A percentile compares a stretch with the other conserved stretches of the same genome.
These are phyloP conservation scores for Colletotrichum theobromicola DNA, from an alignment of 2,329 filamentous ascomycete species.

Conservation along the genomic window DNA sequence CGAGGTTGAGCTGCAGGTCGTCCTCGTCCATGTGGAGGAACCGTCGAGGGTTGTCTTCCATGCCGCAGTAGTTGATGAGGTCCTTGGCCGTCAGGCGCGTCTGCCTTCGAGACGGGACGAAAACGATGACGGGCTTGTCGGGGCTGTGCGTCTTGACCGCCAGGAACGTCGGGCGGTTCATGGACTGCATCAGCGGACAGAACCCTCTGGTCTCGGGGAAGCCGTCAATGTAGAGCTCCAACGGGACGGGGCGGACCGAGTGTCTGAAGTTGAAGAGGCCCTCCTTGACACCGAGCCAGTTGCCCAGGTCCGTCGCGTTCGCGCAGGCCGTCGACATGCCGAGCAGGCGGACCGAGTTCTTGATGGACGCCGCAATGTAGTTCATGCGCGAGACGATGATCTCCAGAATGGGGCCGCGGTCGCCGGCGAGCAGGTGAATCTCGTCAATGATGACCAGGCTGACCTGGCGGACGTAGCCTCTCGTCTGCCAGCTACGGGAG, in stretches of 20 bases:
- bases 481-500: slow-evolving; percentile 96
- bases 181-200: slow-evolving; percentile 97
- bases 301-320: slow-evolving; percentile 90
- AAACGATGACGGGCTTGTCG: slow-evolving; percentile 96
- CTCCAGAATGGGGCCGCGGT: slow-evolving; percentile 95
- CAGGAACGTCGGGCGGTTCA: slow-evolving; percentile 96
- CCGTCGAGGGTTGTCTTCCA: slow-evolving; percentile 95
- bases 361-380: slow-evolving; percentile 94
- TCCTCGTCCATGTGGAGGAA: slow-evolving; percentile 96
- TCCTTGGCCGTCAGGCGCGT: slow-evolving; percentile 95
- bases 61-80: slow-evolving; percentile 94
- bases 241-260: slow-evolving; percentile 91
- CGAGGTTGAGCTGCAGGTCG: slow-evolving; percentile 86
- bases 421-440: slow-evolving; percentile 95
- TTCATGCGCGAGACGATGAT: slow-evolving; percentile 97
- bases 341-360: slow-evolving; percentile 84
- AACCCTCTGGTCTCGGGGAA: slow-evolving; percentile 96
- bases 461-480: slow-evolving; percentile 94
- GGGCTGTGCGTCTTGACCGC: slow-evolving; percentile 97
- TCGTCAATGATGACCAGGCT: slow-evolving; percentile 98
- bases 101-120: slow-evolving; percentile 93
- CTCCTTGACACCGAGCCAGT: slow-evolving; percentile 97
- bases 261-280: slow-evolving; percentile 97
- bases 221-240: slow-evolving; percentile 97
- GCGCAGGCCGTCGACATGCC: slow-evolving; percentile 99